Percentiles rank a stretch among this genome's conserved stretches.
phyloP scores from a whole-genome alignment of 78 protist genomes.

The Planoprotostelium fungivorum region DNA sequence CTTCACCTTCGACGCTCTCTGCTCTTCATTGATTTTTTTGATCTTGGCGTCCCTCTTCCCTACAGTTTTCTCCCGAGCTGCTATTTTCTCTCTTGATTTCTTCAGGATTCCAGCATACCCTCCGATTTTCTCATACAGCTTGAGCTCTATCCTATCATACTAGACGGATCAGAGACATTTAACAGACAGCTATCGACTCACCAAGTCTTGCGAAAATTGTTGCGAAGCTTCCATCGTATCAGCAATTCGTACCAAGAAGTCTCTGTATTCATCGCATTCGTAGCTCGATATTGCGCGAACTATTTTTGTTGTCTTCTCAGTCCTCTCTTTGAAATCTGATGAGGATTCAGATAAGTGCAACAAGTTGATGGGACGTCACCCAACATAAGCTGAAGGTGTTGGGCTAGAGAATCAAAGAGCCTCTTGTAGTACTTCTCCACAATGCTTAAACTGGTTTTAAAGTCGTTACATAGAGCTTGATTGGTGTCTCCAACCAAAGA shows the following conservation, averaged over 20 bases:
- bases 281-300: neutral
- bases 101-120: neutral
- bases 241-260: neutral
- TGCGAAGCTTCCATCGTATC: neutral
- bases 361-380: neutral
- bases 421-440: neutral
- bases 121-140: neutral
- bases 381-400: neutral
- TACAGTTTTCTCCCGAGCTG: neutral
- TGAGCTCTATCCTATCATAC: neutral
- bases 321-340: neutral
- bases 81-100: neutral
- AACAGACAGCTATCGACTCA: neutral
- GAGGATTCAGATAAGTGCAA: neutral
- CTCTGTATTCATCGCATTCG: neutral
- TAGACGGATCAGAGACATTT: neutral
- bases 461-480: neutral
- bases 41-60: neutral
- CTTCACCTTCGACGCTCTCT: neutral
- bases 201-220: neutral
- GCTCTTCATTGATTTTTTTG: neutral
- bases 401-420: neutral
- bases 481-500: neutral
- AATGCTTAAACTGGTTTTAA: neutral
- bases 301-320: neutral